Percentiles rank a stretch among this genome's conserved stretches.
phyloP scores from a whole-genome alignment of 345 rosid species.

The Luvunga scandens region DNA sequence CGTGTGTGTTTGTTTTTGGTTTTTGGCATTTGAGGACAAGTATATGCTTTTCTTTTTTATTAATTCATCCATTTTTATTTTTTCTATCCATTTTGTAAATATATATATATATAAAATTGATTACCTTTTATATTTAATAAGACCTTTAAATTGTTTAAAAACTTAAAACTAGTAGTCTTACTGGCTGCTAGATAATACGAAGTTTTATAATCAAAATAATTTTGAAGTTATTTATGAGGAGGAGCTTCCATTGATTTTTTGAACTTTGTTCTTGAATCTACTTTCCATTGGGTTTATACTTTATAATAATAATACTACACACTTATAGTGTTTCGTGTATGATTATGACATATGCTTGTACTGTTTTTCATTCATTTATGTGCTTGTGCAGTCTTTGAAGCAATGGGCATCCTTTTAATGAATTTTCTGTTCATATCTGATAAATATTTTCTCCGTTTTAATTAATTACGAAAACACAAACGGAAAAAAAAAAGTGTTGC shows the following conservation, averaged over 20 bases:
- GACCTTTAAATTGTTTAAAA: background rate
- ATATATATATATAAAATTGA: too few relatives aligned
- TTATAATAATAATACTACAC: background rate
- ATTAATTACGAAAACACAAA: too few relatives aligned
- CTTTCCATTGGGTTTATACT: background rate
- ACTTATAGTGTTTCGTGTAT: slow-evolving; percentile 15
- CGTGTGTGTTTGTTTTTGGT: background rate
- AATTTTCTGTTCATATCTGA: background rate
- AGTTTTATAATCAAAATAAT: background rate
- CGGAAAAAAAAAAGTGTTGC: too few relatives aligned
- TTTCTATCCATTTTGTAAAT: too few relatives aligned
- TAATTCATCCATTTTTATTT: too few relatives aligned
- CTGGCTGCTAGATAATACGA: too few relatives aligned
- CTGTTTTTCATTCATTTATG: background rate
- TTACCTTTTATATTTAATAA: too few relatives aligned
- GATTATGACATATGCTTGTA: slow-evolving; percentile 10
- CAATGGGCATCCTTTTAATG: background rate
- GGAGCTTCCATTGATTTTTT: background rate
- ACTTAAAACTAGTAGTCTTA: background rate
- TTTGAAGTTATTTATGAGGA: background rate
- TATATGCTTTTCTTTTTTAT: background rate
- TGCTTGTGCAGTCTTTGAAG: background rate
- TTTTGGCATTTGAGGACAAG: background rate
- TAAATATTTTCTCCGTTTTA: background rate
- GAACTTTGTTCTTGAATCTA: background rate